Evolutionary conservation across 345 rosid genomes (phyloP), one percentile per base, ranked within the genome.

Genomic region (Pistacia vera): DNA sequence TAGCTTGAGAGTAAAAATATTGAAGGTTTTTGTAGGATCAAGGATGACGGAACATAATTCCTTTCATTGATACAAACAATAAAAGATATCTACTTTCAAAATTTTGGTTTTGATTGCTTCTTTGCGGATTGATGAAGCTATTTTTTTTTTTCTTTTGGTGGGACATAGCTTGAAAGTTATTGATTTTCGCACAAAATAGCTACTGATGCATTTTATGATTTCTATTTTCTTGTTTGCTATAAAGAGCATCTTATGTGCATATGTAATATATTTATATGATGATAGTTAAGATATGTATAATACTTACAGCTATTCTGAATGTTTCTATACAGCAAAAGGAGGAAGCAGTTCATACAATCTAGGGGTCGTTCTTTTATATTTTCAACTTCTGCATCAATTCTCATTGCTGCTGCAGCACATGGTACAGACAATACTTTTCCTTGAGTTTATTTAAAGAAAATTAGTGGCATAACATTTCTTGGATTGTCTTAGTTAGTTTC

Each of bases 361-460:
- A 88, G 93, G 84, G 99, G 98, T 38, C 97, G 97, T 2, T 88
- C 98, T 46, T 93, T 93, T 80, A 93, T 95, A 85, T 95, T 92
- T 81, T 95, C 99, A 71, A 92, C 99, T 61, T 84, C 97, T 54
- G 52, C 88, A 59, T 90, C 97, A 44, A 81, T 95, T 70, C 99
- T 97, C 3, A 76, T 90, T 81, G 92, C 86, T 78, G 97, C 97
- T 75, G 97, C 99, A 68, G 95, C 97, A 8, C 90, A 90, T 75
- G 94, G 94, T 89, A 86, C 84, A 70, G 38, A 35, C 58, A 38
- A 46, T 54, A 46, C 74, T 63, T 64, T 73, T 38, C 46, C 56
- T 16, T 60, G 28, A 2, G 68, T 16, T 65, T 59, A 54, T 20
- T 65, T 75, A 41, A 58, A 11, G 41, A 71, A 36, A 64, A 9